phyloP scores from a whole-genome alignment of 1,284 basidiomycete species.

The Pseudozyma hubeiensis region DNA sequence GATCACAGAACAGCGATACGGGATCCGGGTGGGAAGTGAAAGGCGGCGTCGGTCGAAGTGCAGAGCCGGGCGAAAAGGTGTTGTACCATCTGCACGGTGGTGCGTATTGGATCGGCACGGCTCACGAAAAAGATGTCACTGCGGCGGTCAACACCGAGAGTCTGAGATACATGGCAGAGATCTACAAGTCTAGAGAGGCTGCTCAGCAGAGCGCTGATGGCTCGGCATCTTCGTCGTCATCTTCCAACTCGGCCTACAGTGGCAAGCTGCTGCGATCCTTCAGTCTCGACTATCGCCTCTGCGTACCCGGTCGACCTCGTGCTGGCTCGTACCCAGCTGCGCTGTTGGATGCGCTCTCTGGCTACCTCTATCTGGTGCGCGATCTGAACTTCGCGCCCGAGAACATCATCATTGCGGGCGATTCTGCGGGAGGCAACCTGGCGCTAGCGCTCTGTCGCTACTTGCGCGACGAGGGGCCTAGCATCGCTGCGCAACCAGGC shows the following conservation, averaged over 20 bases:
- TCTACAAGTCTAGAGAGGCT: conserved; percentile 32
- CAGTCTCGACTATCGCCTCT: conserved; percentile 62
- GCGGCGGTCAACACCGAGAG: conserved; percentile 56
- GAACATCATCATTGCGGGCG: conserved; percentile 77
- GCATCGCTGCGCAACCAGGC: conserved; percentile 41
- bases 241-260: conserved; percentile 5
- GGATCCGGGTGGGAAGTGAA: conserved; percentile 2
- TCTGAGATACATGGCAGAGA: conserved; percentile 49
- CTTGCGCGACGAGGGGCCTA: conserved; percentile 61
- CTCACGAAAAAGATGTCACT: conserved; percentile 58
- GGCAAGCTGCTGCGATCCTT: conserved; percentile 57
- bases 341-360: conserved; percentile 60
- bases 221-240: conserved; percentile 10
- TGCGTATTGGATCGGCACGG: conserved; percentile 65
- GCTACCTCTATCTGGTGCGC: conserved; percentile 61
- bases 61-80: conserved; percentile 55
- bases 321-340: conserved; percentile 63
- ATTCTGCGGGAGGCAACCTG: conserved; percentile 79
- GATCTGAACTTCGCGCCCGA: conserved; percentile 62
- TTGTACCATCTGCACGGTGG: conserved; percentile 63
- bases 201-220: background rate
- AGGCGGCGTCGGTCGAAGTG: conserved; percentile 43
- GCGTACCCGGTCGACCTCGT: conserved; percentile 49
- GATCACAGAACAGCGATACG: conserved; percentile 1
- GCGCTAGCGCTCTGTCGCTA: conserved; percentile 72